Base-by-base conservation (phyloP, 1,284 basidiomycete species). In the Tremellales sp. region DNA sequence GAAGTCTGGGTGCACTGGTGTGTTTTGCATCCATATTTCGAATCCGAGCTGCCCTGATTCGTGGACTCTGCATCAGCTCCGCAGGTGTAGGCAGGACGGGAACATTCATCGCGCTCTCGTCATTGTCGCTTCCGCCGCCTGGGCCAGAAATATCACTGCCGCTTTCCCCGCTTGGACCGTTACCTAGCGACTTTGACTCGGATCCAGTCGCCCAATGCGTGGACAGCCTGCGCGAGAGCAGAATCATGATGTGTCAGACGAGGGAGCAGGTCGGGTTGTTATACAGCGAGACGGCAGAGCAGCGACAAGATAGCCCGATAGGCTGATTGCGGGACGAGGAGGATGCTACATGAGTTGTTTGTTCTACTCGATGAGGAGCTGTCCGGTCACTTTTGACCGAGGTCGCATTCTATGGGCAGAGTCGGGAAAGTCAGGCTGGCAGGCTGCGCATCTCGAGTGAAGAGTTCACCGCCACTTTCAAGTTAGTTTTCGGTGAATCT, bases 1-100 rank as follows among this genome's bases (percentile, higher is more conserved):
- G 69, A 71, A 50, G 58, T 70, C 8, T 71, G 69, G 69, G 65
- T 69, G 3, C 69, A 71, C 43, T 71, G 68, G 68, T 70, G 45
- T 44, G 65, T 62, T 2, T n/a, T 19, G 16, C 22, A 19, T 18
- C 31, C 27, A 28, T 27, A 31, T 27, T 25, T 27, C 24, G 26
- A 12, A 12, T 25, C 10, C 13, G 7, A 42, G 24, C 22, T 42
- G 26, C 18, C n/a, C 18, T 19, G 18, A 36, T 19, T 10, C n/a
- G n/a, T n/a, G n/a, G 22, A 36, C 9, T 13, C 18, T 39, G 31
- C 35, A 40, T 34, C 38, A 69, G 69, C 50, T 71, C 69, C 3
- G 69, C 69, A 2, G 69, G 69, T 13, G 63, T 71, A 2, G 69
- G 69, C 4, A 48, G 69, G 9, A 71, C 67, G 5, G 68, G 67